Base-by-base conservation (phyloP, 495 filamentous ascomycete species). In the Pseudevernia furfuracea region DNA sequence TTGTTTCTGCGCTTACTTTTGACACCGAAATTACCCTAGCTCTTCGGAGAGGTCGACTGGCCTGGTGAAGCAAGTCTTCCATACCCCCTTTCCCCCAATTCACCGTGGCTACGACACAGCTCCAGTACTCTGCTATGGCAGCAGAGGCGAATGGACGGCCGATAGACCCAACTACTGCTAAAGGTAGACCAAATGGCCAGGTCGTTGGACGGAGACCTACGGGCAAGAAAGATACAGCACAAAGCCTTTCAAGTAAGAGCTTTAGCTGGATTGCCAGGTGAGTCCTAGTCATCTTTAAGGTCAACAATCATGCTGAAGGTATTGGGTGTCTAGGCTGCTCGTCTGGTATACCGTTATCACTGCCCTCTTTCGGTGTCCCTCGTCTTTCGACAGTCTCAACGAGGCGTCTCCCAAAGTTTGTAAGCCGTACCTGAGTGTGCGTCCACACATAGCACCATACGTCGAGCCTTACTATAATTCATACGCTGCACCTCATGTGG, bases 301-400 rank as follows among this genome's bases (percentile, higher is more conserved):
- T 39, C 38, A 21, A 37, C 19, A 55, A 30, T 34, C 32, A 57
- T 49, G 19, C 48, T 67, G 30, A 66, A 17, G 66, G 41, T 23
- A 37, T 64, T 14, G 30, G 48, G 41, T 30, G 36, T 63, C 44
- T 72, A 97, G 93, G 66, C 73, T 96, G 2, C 72, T 87, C 60
- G 85, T 89, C 12, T 99, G 94, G 94, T 96, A 95, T 71, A 80
- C 84, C 2, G 83, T 96, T 58, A 70, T 90, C 62, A 94, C 89
- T 6, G 78, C 91, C 25, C 75, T 91, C 58, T 84, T 99, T 69
- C 85, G 87, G 34, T 99, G 95, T 74, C 95, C 94, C 15, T 79
- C 87, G 28, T 81, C 81, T 19, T 75, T 85, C 59, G 80, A 85
- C 25, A 82, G 83, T 4, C 78, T 93, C 70, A 86, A 81, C 56